Evolutionary conservation across 2,329 filamentous ascomycete species (phyloP).

Genomic region (Paraphoma chrysanthemicola): DNA sequence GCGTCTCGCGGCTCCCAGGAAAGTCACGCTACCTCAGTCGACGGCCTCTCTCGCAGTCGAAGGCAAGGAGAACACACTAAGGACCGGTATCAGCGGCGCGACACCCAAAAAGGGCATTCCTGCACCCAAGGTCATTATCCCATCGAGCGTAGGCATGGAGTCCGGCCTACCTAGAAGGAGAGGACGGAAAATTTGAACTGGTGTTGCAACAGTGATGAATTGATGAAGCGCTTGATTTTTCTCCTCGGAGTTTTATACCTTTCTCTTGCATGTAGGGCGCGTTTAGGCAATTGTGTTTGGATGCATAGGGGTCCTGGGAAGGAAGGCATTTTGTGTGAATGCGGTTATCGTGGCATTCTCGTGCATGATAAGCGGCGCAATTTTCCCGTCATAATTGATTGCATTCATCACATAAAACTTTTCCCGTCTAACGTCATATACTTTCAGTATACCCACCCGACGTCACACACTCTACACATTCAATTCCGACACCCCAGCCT

Average conservation of each 20-base stretch:
- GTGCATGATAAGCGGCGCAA: too few relatives aligned
- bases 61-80: conserved; percentile 35
- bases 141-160: conserved; percentile 26
- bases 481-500: conserved; percentile 41
- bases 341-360: too few relatives aligned
- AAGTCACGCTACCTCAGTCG: conserved; percentile 40
- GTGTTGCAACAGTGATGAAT: neutral
- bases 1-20: conserved; percentile 43
- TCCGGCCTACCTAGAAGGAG: conserved; percentile 40
- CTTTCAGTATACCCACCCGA: too few relatives aligned
- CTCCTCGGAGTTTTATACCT: conserved; percentile 17
- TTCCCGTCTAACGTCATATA: neutral
- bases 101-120: conserved; percentile 42
- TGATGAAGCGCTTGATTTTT: conserved; percentile 1
- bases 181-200: conserved; percentile 15
- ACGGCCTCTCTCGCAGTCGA: conserved; percentile 12
- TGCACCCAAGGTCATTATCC: conserved; percentile 25
- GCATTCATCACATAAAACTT: neutral
- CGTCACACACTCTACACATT: conserved; percentile 26
- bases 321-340: neutral
- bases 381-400: too few relatives aligned
- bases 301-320: neutral
- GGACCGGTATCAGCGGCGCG: conserved; percentile 18
- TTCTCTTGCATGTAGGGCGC: conserved; percentile 10
- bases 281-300: conserved; percentile 1